Evolutionary conservation across 108 stramenopile genomes (phyloP), one percentile per base, ranked within the genome.

Genomic region (Mayamaea pseudoterrestris): DNA sequence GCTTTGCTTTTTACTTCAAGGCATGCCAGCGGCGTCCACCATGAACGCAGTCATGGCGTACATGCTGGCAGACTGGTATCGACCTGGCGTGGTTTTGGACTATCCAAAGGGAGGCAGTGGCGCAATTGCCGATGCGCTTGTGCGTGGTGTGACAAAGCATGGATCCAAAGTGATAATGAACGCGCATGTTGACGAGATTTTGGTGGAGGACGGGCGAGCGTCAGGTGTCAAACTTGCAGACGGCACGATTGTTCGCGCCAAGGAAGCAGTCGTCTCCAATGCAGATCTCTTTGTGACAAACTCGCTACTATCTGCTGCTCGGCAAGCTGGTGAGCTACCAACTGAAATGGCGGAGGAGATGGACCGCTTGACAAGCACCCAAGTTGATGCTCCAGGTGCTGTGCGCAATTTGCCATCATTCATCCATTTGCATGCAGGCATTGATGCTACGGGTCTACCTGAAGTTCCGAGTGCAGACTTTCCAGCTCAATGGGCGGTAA

Each of bases 401-500:
- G 61, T 91, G 0, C 74, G 73, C 29, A 62, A 81, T 44, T 61
- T 80, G 45, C 83, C 78, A 55, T 66, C 63, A 29, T 95, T 95
- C 54, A 91, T 93, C 52, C 94, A 95, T 61, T 60, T 95, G 30
- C 94, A 95, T 66, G 82, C 88, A 13, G 94, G 89, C 17, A 88
- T 95, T 44, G 80, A 87, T 40, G 84, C 81, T 5, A 60, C 72
- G 12, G 84, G 90, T 17, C 67, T 95, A 30, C 84, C 85, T 5
- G 53, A 51, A 14, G 54, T 52, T 18, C 51, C 80, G 21, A 71
- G 72, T 50, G 65, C 71, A 18, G 89, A 87, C 63, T 83, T 93
- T 45, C 89, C 91, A n/a, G 80, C 86, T 4, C 94, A 95, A 58
- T 91, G 91, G 87, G 87, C 94, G 8, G 92, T 95, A n/a, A 78